Evolutionary conservation across 768 basidiomycete genomes (phyloP).

Genomic region (Imleria badia): DNA sequence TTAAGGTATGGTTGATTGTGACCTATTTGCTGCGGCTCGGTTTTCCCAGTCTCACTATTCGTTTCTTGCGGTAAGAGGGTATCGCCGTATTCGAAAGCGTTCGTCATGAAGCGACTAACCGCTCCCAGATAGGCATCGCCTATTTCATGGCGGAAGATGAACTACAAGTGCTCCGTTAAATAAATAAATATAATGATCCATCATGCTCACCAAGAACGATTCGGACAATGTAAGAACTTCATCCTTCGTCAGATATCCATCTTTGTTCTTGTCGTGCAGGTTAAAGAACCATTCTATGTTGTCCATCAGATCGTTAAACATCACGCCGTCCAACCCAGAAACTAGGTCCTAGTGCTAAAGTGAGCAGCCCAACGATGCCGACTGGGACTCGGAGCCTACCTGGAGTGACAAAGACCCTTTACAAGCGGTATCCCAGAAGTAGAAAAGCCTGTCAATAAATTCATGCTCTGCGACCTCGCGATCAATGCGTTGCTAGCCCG

Average conservation of each 20-base stretch:
- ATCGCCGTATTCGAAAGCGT: conserved; percentile 97
- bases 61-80: conserved; percentile 63
- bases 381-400: conserved; percentile 39
- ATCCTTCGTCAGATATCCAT: conserved; percentile 93
- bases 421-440: conserved; percentile 86
- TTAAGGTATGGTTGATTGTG: conserved; percentile 92
- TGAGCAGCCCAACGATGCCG: conserved; percentile 1
- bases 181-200: not conserved
- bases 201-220: conserved; percentile 68
- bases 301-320: conserved; percentile 97
- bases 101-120: conserved; percentile 95
- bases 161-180: conserved; percentile 48
- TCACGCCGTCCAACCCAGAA: conserved; percentile 82
- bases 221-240: conserved; percentile 95
- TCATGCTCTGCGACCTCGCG: conserved; percentile 94
- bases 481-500: conserved; percentile 75
- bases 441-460: conserved; percentile 90
- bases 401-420: conserved; percentile 88
- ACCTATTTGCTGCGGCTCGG: conserved; percentile 49
- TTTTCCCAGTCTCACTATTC: conserved; percentile 36
- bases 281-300: conserved; percentile 99
- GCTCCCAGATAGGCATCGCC: conserved; percentile 97
- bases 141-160: conserved; percentile 96
- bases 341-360: conserved; percentile 70
- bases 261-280: conserved; percentile 93